These are phyloP conservation scores for Diospyros lotus DNA, from an alignment of 148 eudicot genomes.

Conservation along the genomic window DNA sequence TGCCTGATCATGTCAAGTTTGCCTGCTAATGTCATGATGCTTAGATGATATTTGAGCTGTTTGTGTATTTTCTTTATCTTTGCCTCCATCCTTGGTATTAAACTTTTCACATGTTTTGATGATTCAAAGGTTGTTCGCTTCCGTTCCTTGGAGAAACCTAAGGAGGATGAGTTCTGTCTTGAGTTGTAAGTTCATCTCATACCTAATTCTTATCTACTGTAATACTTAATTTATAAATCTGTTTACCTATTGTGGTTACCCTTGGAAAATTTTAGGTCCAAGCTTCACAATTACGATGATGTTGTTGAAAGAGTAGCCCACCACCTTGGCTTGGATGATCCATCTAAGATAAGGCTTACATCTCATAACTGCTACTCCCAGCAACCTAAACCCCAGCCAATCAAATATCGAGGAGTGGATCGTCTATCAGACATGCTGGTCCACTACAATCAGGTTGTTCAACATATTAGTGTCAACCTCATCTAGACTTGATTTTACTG, in stretches of 20 bases:
- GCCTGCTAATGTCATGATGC: too few species aligned
- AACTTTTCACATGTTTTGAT: background rate
- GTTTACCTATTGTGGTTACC: background rate
- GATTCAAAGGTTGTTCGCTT: constrained; percentile 23
- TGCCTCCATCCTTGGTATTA: background rate
- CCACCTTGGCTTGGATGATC: constrained; percentile 27
- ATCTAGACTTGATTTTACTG: background rate
- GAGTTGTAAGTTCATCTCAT: constrained; percentile 20
- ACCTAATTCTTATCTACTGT: constrained; percentile 1
- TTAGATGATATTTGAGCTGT: too few species aligned
- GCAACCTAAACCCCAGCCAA: constrained; percentile 32
- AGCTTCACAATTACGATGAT: constrained; percentile 24
- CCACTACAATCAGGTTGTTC: constrained; percentile 30
- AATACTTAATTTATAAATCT: background rate
- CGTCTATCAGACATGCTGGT: constrained; percentile 28
- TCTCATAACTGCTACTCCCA: constrained; percentile 28
- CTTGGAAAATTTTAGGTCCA: constrained; percentile 21
- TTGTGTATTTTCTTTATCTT: background rate
- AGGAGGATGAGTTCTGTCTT: constrained; percentile 29
- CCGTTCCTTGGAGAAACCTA: constrained; percentile 28
- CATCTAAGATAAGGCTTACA: constrained; percentile 26
- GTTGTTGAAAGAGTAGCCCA: constrained; percentile 27
- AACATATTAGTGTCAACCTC: background rate
- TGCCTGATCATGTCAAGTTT: too few species aligned
- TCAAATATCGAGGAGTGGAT: constrained; percentile 27